Conservation (phyloP, 2,329 filamentous ascomycete species). For the Ascochyta fabae region DNA sequence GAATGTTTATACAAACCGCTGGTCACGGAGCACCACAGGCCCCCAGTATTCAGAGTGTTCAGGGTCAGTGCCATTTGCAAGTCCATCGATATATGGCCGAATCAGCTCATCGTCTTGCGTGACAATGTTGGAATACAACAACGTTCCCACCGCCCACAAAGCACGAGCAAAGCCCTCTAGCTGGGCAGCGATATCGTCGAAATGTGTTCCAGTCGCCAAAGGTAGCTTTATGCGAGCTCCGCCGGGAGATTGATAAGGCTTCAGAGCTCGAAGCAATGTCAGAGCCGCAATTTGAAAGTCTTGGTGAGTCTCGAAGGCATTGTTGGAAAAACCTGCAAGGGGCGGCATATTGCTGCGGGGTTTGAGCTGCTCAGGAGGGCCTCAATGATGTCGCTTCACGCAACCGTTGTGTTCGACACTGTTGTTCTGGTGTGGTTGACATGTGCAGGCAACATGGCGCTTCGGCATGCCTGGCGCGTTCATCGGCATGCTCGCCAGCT, state of each 20-base stretch:
- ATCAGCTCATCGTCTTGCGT: conserved; percentile 24
- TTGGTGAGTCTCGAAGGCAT: conserved; percentile 29
- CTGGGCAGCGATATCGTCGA: conserved; percentile 45
- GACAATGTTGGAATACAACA: conserved; percentile 30
- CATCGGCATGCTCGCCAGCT: background rate
- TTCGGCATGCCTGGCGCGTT: background rate
- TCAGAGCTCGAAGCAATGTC: conserved; percentile 33
- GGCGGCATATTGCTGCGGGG: conserved; percentile 32
- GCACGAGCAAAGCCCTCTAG: conserved; percentile 45
- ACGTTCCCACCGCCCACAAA: conserved; percentile 42
- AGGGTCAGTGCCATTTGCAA: conserved; percentile 47
- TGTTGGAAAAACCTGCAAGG: conserved; percentile 39
- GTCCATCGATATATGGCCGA: conserved; percentile 36
- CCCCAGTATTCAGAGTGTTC: conserved; percentile 56
- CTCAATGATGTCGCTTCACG: background rate
- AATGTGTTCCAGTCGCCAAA: conserved; percentile 43
- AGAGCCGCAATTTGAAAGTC: conserved; percentile 36
- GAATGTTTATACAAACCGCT: conserved; percentile 36
- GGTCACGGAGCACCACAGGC: conserved; percentile 54
- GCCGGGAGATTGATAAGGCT: conserved; percentile 39
- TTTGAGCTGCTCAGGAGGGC: background rate
- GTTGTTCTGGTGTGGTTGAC: background rate
- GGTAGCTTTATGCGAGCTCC: conserved; percentile 42
- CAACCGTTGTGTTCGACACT: background rate
- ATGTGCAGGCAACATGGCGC: background rate